Evolutionary conservation across 208 protist species (phyloP), one percentile per base, ranked within the genome.

Genomic region (Trypanosoma brucei): DNA sequence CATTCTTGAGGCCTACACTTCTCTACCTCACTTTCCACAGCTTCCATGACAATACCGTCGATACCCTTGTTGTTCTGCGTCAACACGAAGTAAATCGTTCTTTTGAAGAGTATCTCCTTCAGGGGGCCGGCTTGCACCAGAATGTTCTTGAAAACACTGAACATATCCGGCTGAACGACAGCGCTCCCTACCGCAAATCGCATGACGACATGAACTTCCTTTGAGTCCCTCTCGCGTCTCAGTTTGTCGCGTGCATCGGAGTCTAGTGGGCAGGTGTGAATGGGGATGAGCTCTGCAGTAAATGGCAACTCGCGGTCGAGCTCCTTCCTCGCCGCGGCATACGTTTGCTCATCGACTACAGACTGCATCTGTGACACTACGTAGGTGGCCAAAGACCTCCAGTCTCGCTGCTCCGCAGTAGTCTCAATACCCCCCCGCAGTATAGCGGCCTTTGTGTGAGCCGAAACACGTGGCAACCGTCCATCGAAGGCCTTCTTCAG

Each of bases 101-200:
- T 92, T 22, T 72, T 81, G 61, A 95, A 91, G 31, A 65, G 51
- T 40, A 92, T 79, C 55, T 95, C 84, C 35, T 74, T 68, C 14
- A 94, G 59, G 0, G 81, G 76, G 5, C 84, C 45, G 53, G 71
- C 73, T 35, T 42, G 11, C 2, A 76, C 70, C 33, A 90, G 52
- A 35, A 95, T 76, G n/a, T 67, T 61, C 34, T 83, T 84, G 56
- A 95, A 91, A 50, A 93, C 55, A n/a, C 78, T 58, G 59, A 93
- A 92, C 89, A 95, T 95, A 70, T 95, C 89, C 35, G 79, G 80
- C 63, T 91, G 83, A 35, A 95, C 78, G 64, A 91, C 86, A 39
- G 76, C 71, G 53, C 83, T 95, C 44, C 81, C 86, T 22, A 95
- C 75, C 13, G 76, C 85, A 54, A 90, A 93, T 2, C 73, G 72